Base-by-base conservation (phyloP, 2,329 filamentous ascomycete species). In the Pestalotiopsis sp. region DNA sequence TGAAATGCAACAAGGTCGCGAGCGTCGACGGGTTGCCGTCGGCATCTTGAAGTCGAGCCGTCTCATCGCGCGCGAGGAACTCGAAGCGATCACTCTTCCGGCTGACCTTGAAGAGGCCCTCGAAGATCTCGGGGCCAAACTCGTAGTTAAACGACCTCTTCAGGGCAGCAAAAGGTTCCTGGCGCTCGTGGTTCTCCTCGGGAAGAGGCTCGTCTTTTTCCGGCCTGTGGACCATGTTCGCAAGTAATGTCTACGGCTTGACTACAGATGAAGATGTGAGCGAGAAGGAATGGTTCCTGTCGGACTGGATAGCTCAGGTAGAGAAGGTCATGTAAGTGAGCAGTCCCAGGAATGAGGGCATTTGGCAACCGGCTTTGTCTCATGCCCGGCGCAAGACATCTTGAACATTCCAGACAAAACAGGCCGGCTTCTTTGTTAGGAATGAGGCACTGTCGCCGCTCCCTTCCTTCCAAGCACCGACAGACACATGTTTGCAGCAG, bases 61-160 rank as follows among this genome's bases (percentile, higher is more conserved):
- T 77, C 61, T 76, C 65, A 68, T 79, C 76, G 20, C 75, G 73
- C 25, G 77, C 77, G 25, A 79, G 72, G 65, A 70, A 77, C 45
- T 74, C 72, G 62, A 73, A 68, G 62, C 73, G 71, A 70, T 77
- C 73, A 7, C 12, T 62, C 66, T 74, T 76, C 63, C 72, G 73
- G 31, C 67, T 69, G 66, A 78, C 66, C 66, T 73, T 77, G 75
- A 76, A 79, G 64, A 77, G 68, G 2, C 70, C 69, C 11, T 75
- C 75, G 14, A 69, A 57, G 17, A 75, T 25, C 69, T 79, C 74
- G 13, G 71, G 70, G 49, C 72, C 62, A 66, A 79, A 75, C 17
- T 79, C 76, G 70, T 78, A 79, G 25, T 72, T 64, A 12, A 71
- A 25, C 27, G 62, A 68, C 65, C 65, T 56, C 4, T 66, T 58